Base-by-base conservation (phyloP, 2,329 filamentous ascomycete species). In the Malbranchea zuffiana region DNA sequence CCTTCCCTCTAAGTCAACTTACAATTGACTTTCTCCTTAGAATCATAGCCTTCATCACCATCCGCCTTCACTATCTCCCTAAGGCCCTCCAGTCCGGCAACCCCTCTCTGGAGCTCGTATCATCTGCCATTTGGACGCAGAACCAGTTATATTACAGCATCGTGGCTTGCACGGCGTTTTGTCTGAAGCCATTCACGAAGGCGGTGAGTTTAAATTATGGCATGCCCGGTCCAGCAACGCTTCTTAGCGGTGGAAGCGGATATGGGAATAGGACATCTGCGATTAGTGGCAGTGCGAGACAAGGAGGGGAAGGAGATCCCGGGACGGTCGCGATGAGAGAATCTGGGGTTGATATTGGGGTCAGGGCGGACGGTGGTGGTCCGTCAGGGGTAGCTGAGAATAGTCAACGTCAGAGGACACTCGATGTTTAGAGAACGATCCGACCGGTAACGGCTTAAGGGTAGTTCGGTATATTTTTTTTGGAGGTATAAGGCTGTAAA, bases 171-270 rank as follows among this genome's bases (percentile, higher is more conserved):
- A 59, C 56, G 7, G 47, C 56, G 5, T 60, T 60, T 43, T 56
- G 50, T 34, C 49, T 62, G 2, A 50, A 56, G 0, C 54, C 56
- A 0, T 61, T 62, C 38, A 56, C 61, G 48, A 50, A 49, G 6
- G 56, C 56, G 5, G 54, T 59, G 6, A 57, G 54, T 33, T 59
- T 55, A 1, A 54, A 56, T 21, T 59, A 59, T 24, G 55, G 55
- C 3, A 57, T 51, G 4, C 54, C 54, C 3, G 56, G 55, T 1
- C 51, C 55, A 29, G 49, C 50, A 3, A 20, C 35, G 13, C 19
- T 37, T 3, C 52, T 46, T 38, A 50, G 47, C 25, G 48, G 47
- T 17, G 43, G 37, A 1, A 53, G n/a, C n/a, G n/a, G n/a, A n/a
- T n/a, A n/a, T n/a, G n/a, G n/a, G n/a, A n/a, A n/a, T n/a, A n/a